Percentiles rank a stretch among this genome's conserved stretches.
These are phyloP conservation scores for Boletus rex-veris DNA, from an alignment of 768 basidiomycete species.

Conservation along the genomic window DNA sequence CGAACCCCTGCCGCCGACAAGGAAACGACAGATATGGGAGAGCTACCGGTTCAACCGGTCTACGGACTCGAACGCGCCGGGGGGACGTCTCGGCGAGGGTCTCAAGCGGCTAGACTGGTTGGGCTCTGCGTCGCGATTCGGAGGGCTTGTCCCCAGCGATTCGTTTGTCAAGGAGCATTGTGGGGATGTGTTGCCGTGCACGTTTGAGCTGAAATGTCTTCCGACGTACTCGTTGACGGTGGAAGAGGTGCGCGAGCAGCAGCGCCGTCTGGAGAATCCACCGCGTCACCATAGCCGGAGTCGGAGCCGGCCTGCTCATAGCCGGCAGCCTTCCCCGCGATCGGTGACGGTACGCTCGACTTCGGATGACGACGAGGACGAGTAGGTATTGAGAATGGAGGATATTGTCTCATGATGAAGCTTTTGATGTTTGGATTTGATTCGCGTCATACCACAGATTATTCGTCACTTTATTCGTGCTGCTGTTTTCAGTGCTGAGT, in stretches of 20 bases:
- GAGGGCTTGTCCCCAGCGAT: constrained; percentile 53
- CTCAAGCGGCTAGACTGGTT: constrained; percentile 70
- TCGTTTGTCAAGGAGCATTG: constrained; percentile 40
- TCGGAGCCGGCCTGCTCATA: constrained; percentile 12
- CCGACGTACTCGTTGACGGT: constrained; percentile 44
- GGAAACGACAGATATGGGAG: constrained; percentile 42
- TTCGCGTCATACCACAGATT: constrained; percentile 15
- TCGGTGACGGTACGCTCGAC: constrained; percentile 7
- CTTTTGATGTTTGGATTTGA: neutral
- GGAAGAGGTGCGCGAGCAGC: constrained; percentile 49
- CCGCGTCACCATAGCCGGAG: constrained; percentile 18
- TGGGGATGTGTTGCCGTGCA: constrained; percentile 52
- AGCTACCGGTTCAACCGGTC: constrained; percentile 68
- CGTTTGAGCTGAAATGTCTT: constrained; percentile 55
- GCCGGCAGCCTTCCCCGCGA: constrained; percentile 20
- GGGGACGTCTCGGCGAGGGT: constrained; percentile 60
- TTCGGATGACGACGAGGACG: constrained; percentile 16
- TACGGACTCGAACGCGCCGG: constrained; percentile 59
- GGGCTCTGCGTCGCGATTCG: constrained; percentile 54
- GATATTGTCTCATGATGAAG: neutral
- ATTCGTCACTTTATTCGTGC: constrained; percentile 27
- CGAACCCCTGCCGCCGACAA: constrained; percentile 34
- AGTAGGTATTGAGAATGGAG: neutral
- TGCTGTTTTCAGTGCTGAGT: neutral
- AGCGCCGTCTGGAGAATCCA: constrained; percentile 31